Evolutionary conservation across 495 filamentous ascomycete genomes (phyloP), one percentile per base, ranked within the genome.

Genomic region (Geopyxis carbonaria): DNA sequence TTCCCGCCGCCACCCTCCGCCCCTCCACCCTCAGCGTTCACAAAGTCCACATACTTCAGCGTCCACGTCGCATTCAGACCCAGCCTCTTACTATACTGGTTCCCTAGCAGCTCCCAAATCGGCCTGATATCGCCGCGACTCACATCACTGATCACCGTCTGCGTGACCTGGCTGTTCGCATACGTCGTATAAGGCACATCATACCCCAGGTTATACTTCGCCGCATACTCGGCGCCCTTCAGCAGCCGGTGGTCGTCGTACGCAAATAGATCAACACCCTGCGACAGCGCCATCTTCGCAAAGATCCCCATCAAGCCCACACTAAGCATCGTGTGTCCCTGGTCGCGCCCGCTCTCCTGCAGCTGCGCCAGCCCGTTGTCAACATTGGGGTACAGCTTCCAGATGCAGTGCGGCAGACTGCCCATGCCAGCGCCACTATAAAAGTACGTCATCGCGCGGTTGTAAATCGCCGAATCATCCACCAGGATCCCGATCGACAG

Each of bases 261-360:
- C 0, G 40, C 48, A 43, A 61, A 65, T 16, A 65, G 38, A 31
- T 64, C 61, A 10, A 44, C 44, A 0, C 60, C 63, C 44, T 67
- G 64, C 42, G 60, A 64, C 25, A 49, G 59, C 9, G 57, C 59
- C 44, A 59, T 55, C 44, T 61, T 57, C 14, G 59, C 61, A 25
- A 67, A 42, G 0, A 56, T 47, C 5, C 61, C 64, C 13, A 61
- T 27, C 9, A 64, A 41, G 5, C 48, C 47, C 11, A 63, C 47
- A 38, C 58, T 55, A 4, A 66, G 45, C 38, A 55, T 59, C 2
- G 56, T 20, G 43, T 66, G 63, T 9, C 63, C 62, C 42, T 64
- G 63, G 38, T 66, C 63, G 4, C 61, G 43, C 10, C 63, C 63
- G 6, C 59, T 59, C 36, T 66, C 61, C 38, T 66, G 63, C 6